Evolutionary conservation across 2,329 filamentous ascomycete genomes (phyloP).

Genomic region (Knufia fluminis): DNA sequence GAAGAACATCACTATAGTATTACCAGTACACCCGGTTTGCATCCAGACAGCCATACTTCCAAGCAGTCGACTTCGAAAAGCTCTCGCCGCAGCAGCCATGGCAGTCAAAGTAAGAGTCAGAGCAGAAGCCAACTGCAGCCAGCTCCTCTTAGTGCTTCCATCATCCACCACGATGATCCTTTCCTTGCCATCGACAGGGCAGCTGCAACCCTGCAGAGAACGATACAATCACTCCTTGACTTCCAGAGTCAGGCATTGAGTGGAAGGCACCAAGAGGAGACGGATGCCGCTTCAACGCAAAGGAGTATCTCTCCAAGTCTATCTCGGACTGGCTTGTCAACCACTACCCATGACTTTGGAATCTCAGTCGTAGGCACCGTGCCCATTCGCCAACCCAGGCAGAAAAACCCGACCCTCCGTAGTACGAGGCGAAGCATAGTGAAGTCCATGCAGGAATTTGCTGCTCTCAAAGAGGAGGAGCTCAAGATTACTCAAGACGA

Average conservation of each 20-base stretch:
- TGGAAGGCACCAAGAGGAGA: constrained; percentile 28
- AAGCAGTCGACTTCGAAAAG: constrained; percentile 6
- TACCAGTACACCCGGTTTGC: constrained; percentile 7
- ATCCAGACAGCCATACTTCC: constrained; percentile 14
- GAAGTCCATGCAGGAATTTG: constrained; percentile 47
- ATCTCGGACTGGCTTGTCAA: constrained; percentile 18
- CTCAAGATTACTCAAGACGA: constrained; percentile 40
- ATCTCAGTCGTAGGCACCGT: constrained; percentile 29
- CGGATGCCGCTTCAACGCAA: constrained; percentile 38
- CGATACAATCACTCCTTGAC: constrained; percentile 51
- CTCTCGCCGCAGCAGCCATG: constrained; percentile 2
- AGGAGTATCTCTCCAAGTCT: constrained; percentile 39
- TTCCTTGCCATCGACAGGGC: constrained; percentile 44
- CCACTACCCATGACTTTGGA: constrained; percentile 17
- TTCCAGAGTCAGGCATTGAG: constrained; percentile 51
- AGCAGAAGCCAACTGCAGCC: constrained; percentile 4
- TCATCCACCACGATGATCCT: constrained; percentile 28
- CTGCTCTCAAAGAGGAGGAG: constrained; percentile 49
- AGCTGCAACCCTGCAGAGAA: constrained; percentile 46
- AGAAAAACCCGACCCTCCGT: constrained; percentile 43
- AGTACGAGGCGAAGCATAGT: constrained; percentile 49
- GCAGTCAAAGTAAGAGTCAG: constrained; percentile 1
- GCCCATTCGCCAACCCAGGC: constrained; percentile 31
- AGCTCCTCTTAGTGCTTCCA: constrained; percentile 13
- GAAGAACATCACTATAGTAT: constrained; percentile 4